These are phyloP conservation scores for Coemansia sp. DNA, from an alignment of 192 early-diverging fungal genomes.

Conservation along the genomic window DNA sequence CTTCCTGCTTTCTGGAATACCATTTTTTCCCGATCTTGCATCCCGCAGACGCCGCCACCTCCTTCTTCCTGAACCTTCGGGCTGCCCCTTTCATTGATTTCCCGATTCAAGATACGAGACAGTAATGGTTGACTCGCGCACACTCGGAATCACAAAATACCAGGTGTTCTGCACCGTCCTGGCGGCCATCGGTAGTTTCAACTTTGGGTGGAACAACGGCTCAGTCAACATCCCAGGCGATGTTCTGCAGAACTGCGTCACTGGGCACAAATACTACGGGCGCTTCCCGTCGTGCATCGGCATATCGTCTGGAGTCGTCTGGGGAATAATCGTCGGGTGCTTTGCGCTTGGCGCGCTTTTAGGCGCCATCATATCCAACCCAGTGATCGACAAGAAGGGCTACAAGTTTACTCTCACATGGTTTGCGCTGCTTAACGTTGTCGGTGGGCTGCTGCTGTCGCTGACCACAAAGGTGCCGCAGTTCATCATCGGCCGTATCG, in stretches of 20 bases:
- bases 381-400: constrained; percentile 61
- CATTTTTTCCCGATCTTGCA: neutral
- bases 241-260: constrained; percentile 57
- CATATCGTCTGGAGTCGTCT: constrained; percentile 46
- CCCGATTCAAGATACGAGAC: neutral
- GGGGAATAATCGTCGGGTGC: constrained; percentile 63
- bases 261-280: constrained; percentile 49
- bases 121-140: constrained; percentile 52
- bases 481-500: constrained; percentile 71
- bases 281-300: constrained; percentile 51
- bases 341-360: constrained; percentile 65
- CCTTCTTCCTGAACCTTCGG: neutral
- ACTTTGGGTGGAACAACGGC: constrained; percentile 59
- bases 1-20: neutral
- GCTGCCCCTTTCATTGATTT: neutral
- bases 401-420: constrained; percentile 66
- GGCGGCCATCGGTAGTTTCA: constrained; percentile 54
- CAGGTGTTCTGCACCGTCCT: constrained; percentile 51
- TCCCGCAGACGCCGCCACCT: neutral
- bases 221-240: constrained; percentile 61
- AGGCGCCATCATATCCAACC: constrained; percentile 64
- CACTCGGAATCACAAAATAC: constrained; percentile 49
- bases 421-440: constrained; percentile 67
- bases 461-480: constrained; percentile 60
- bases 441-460: constrained; percentile 65